Evolutionary conservation across 768 basidiomycete genomes (phyloP).

Genomic region (Chalciporus chontae): DNA sequence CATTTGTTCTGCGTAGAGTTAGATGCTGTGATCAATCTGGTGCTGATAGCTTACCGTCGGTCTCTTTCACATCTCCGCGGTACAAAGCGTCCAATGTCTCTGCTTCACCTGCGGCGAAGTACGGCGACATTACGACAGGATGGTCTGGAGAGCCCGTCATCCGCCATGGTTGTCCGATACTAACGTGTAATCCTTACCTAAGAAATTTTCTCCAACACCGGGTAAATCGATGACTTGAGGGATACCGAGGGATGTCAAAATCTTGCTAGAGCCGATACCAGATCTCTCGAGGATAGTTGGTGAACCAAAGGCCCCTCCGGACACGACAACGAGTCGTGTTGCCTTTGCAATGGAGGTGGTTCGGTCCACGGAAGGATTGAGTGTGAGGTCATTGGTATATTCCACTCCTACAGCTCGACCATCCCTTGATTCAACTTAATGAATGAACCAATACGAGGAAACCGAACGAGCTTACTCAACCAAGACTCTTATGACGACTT

Average conservation of each 20-base stretch:
- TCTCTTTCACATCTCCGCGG: constrained; percentile 35
- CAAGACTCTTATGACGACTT: constrained; percentile 45
- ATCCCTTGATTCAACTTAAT: constrained; percentile 13
- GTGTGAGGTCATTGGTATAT: constrained; percentile 36
- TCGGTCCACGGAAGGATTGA: constrained; percentile 20
- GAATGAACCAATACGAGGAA: neutral
- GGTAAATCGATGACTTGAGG: constrained; percentile 57
- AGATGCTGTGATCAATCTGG: constrained; percentile 10
- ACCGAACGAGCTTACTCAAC: constrained; percentile 38
- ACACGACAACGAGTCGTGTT: constrained; percentile 45
- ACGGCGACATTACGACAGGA: constrained; percentile 27
- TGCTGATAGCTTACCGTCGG: constrained; percentile 35
- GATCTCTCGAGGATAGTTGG: constrained; percentile 57
- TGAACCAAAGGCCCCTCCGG: constrained; percentile 54
- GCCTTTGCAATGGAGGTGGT: constrained; percentile 31
- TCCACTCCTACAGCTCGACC: constrained; percentile 46
- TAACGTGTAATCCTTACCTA: constrained; percentile 33
- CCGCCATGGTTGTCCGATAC: neutral
- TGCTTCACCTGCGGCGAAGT: constrained; percentile 41
- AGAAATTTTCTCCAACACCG: constrained; percentile 69
- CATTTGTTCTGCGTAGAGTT: constrained; percentile 27
- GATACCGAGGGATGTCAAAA: constrained; percentile 49
- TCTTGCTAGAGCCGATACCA: constrained; percentile 56
- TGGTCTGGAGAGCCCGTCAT: constrained; percentile 27
- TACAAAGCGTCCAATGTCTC: constrained; percentile 49